Evolutionary conservation across 768 basidiomycete genomes (phyloP).

Genomic region (Mycena filopes): DNA sequence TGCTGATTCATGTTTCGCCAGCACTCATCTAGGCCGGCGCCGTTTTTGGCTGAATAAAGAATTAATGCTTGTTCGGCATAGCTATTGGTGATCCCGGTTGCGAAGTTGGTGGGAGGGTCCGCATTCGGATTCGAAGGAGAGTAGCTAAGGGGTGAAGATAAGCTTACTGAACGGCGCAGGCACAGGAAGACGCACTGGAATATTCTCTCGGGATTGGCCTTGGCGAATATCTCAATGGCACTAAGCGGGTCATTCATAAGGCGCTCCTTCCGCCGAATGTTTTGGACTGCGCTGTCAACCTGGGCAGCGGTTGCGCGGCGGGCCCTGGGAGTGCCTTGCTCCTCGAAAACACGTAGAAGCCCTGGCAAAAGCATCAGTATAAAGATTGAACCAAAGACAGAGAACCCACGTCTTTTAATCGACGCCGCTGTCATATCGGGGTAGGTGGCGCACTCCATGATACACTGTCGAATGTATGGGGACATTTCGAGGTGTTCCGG

Average conservation of each 20-base stretch:
- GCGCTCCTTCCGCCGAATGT: constrained; percentile 6
- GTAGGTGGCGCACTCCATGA: constrained; percentile 5
- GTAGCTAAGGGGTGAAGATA: background rate
- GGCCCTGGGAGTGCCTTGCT: background rate
- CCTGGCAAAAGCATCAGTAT: background rate
- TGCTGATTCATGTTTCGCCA: constrained; percentile 30
- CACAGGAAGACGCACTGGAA: constrained; percentile 3
- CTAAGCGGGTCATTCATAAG: constrained; percentile 7
- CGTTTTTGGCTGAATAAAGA: background rate
- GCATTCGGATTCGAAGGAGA: background rate
- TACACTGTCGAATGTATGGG: constrained; percentile 3
- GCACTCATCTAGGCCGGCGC: constrained; percentile 13
- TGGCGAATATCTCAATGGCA: constrained; percentile 8
- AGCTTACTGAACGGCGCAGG: too few relatives aligned
- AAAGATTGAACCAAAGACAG: too few relatives aligned
- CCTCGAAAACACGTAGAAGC: background rate
- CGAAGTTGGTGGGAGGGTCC: constrained; percentile 8
- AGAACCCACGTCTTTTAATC: constrained; percentile 18
- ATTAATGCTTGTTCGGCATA: background rate
- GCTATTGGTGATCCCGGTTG: background rate
- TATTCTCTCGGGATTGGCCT: background rate
- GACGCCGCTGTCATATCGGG: constrained; percentile 1
- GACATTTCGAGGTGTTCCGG: constrained; percentile 2
- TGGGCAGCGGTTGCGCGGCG: background rate
- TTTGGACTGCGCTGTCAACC: constrained; percentile 13